Evolutionary conservation across 108 stramenopile genomes (phyloP).

Genomic region (Nitzschia putrida): DNA sequence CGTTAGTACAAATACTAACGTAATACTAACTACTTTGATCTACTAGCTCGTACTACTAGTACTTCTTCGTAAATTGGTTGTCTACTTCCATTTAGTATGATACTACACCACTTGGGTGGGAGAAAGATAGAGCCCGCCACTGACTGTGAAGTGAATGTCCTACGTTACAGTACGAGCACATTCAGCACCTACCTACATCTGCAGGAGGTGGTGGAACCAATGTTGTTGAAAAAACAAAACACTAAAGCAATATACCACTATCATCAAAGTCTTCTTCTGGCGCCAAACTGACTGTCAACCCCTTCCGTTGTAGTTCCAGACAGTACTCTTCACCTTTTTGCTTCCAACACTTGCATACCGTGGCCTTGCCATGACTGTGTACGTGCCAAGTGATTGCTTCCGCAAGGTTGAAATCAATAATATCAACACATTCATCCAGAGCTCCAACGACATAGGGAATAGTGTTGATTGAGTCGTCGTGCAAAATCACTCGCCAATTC

Average conservation of each 20-base stretch:
- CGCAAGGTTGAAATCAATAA: slow-evolving; percentile 84
- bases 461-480: slow-evolving; percentile 96
- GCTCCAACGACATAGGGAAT: slow-evolving; percentile 94
- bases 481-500: slow-evolving; percentile 90
- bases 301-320: slow-evolving; percentile 84
- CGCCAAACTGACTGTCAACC: slow-evolving; percentile 91
- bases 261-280: slow-evolving; percentile 87
- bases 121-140: too few species aligned
- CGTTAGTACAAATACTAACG: too few species aligned
- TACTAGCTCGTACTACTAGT: too few species aligned
- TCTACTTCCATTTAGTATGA: too few species aligned
- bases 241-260: slow-evolving; percentile 16
- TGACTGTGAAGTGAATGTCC: too few species aligned
- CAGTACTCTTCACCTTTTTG: slow-evolving; percentile 89
- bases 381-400: slow-evolving; percentile 90
- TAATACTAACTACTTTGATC: too few species aligned
- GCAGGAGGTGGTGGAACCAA: too few species aligned
- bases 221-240: too few species aligned
- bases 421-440: slow-evolving; percentile 86
- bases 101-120: too few species aligned
- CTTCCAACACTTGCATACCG: slow-evolving; percentile 90
- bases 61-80: too few species aligned
- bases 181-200: too few species aligned
- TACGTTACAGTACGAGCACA: too few species aligned
- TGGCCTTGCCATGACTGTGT: slow-evolving; percentile 92